Evolutionary conservation across 1,139 yeast genomes (phyloP).

Genomic region (Fermentozyma sake): DNA sequence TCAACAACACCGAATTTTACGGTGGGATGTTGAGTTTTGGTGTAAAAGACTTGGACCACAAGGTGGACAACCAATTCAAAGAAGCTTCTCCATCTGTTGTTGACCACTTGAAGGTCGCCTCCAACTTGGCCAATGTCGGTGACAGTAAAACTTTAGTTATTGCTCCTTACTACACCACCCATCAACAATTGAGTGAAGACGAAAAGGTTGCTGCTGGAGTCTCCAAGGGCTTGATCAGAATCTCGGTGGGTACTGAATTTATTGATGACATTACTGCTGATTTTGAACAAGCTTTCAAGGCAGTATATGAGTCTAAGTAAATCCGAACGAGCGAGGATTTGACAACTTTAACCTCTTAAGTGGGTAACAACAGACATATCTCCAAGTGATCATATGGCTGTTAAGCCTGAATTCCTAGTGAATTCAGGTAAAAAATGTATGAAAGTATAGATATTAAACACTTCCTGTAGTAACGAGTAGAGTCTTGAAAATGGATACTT

Average conservation of each 20-base stretch:
- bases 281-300: constrained; percentile 74
- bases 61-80: constrained; percentile 51
- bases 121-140: constrained; percentile 95
- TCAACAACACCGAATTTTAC: constrained; percentile 56
- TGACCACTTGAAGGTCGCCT: constrained; percentile 75
- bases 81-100: constrained; percentile 86
- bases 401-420: too few relatives aligned
- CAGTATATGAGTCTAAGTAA: too few relatives aligned
- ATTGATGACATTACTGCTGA: constrained; percentile 86
- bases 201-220: constrained; percentile 85
- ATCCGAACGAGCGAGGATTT: too few relatives aligned
- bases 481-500: too few relatives aligned
- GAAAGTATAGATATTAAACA: too few relatives aligned
- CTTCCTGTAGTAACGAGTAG: too few relatives aligned
- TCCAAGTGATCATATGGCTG: too few relatives aligned
- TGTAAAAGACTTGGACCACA: constrained; percentile 58
- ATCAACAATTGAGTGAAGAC: constrained; percentile 79
- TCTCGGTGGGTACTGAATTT: constrained; percentile 84
- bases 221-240: constrained; percentile 79
- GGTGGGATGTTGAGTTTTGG: constrained; percentile 91
- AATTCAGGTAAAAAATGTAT: too few relatives aligned
- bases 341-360: too few relatives aligned
- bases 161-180: constrained; percentile 94
- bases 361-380: too few relatives aligned
- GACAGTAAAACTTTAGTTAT: constrained; percentile 92